Evolutionary conservation across 2,329 filamentous ascomycete species (phyloP), one percentile per base, ranked within the genome.

Genomic region (Coniochaeta prunicola): DNA sequence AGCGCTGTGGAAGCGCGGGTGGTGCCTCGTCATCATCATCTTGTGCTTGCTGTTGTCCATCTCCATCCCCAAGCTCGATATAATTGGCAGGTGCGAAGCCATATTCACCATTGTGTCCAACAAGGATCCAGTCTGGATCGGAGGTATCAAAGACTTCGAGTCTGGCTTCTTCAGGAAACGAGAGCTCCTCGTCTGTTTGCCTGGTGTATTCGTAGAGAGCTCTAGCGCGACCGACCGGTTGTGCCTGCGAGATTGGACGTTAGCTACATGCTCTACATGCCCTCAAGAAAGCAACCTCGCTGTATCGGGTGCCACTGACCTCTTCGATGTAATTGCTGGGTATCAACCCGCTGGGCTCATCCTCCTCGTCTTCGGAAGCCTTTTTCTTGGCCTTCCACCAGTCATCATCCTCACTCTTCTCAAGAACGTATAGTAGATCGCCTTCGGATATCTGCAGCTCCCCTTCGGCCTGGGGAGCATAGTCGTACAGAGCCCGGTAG

Each of bases 321-420:
- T 96, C 86, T 78, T 97, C 89, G 59, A 99, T 82, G 72, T 99
- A 99, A 73, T 97, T 99, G 71, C 90, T 92, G 15, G 94, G 94
- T 60, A 99, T 87, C 70, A 97, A 76, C 61, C 92, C 92, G 66
- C 91, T 86, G 3, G 92, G 92, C 74, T 97, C 92, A 48, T 96
- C 92, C 45, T 96, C 92, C 48, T 96, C 92, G 38, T 92, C 90
- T 28, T 79, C 82, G 33, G 83, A 84, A 63, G 92, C 91, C 77
- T 88, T 91, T 80, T 96, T 96, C 80, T 96, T 96, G 54, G 90
- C 91, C 73, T 88, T 94, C 94, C 94, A 97, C 94, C 94, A 97
- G 71, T 91, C 76, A 86, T 85, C 82, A 34, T 90, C 86, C 56
- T 76, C 72, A 63, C 85, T 89, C 77, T 96, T 96, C 68, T 96